These are phyloP conservation scores for Suillus subalutaceus DNA, from an alignment of 768 basidiomycete genomes.

Conservation along the genomic window DNA sequence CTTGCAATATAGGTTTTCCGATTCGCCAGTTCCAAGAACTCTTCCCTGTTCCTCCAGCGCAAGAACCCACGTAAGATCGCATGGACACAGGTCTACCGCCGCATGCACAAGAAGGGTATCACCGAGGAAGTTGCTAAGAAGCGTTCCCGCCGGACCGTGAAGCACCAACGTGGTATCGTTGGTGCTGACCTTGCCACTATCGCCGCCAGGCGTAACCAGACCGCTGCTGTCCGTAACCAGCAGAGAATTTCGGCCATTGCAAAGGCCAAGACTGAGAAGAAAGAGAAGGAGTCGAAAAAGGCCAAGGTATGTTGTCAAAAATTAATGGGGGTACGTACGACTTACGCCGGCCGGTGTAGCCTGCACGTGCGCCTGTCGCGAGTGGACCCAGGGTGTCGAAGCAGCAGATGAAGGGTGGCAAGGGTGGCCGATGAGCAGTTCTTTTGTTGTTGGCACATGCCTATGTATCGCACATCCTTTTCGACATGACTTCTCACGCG, in stretches of 20 bases:
- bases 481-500: constrained; percentile 22
- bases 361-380: constrained; percentile 54
- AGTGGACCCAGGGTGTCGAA: constrained; percentile 87
- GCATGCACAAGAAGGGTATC: constrained; percentile 99
- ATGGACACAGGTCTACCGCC: constrained; percentile 92
- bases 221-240: constrained; percentile 78
- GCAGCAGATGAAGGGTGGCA: constrained; percentile 94
- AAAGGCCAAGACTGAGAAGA: constrained; percentile 97
- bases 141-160: constrained; percentile 94
- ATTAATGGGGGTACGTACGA: constrained; percentile 11
- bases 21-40: constrained; percentile 89
- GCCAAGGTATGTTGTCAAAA: constrained; percentile 56
- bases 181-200: constrained; percentile 94
- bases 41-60: constrained; percentile 97
- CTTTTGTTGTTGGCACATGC: constrained; percentile 9
- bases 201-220: constrained; percentile 91
- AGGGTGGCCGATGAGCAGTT: constrained; percentile 64
- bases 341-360: constrained; percentile 39
- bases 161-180: constrained; percentile 97
- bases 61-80: constrained; percentile 99
- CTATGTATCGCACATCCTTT: constrained; percentile 30
- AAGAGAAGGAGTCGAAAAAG: constrained; percentile 94
- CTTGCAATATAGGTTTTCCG: constrained; percentile 77
- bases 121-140: constrained; percentile 99
- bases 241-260: constrained; percentile 83